These are phyloP conservation scores for Andrographis paniculata DNA, from an alignment of 305 asterid species.

Conservation along the genomic window DNA sequence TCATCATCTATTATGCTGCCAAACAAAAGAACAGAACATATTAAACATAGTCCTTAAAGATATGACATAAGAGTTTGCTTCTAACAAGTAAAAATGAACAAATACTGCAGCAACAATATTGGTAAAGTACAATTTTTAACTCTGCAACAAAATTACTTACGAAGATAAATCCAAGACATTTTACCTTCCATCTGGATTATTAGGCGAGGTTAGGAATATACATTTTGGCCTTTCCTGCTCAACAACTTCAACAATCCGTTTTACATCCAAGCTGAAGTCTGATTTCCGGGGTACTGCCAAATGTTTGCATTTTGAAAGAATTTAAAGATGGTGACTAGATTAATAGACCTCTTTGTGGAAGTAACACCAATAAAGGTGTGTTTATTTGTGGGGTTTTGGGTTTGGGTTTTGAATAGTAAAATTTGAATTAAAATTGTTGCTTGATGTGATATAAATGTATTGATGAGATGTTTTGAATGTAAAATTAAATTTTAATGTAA, in stretches of 20 bases:
- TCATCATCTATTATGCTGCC: slow-evolving; percentile 80
- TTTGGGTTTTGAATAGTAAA: too few relatives aligned
- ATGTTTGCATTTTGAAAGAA: not conserved
- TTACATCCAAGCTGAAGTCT: slow-evolving; percentile 83
- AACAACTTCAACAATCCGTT: slow-evolving; percentile 55
- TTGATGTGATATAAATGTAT: too few relatives aligned
- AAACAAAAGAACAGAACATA: slow-evolving; percentile 14
- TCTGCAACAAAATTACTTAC: not conserved
- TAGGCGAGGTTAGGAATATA: slow-evolving; percentile 93
- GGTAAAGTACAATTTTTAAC: too few relatives aligned
- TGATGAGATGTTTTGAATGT: too few relatives aligned
- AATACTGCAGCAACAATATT: not conserved
- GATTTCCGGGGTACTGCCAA: slow-evolving; percentile 68
- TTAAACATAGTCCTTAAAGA: not conserved
- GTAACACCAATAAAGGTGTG: too few relatives aligned
- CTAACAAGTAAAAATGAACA: not conserved
- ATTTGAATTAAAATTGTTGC: too few relatives aligned
- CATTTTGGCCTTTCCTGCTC: slow-evolving; percentile 86
- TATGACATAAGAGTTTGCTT: too few relatives aligned
- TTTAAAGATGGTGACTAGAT: too few relatives aligned
- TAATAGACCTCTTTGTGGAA: not conserved
- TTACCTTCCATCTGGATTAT: slow-evolving; percentile 98
- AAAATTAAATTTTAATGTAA: too few relatives aligned
- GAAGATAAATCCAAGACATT: not conserved
- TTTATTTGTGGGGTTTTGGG: too few relatives aligned